A percentile compares a stretch with the other conserved stretches of the same genome.
Conservation (phyloP, 2,329 filamentous ascomycete species). For the Incumbomyces lentus region DNA sequence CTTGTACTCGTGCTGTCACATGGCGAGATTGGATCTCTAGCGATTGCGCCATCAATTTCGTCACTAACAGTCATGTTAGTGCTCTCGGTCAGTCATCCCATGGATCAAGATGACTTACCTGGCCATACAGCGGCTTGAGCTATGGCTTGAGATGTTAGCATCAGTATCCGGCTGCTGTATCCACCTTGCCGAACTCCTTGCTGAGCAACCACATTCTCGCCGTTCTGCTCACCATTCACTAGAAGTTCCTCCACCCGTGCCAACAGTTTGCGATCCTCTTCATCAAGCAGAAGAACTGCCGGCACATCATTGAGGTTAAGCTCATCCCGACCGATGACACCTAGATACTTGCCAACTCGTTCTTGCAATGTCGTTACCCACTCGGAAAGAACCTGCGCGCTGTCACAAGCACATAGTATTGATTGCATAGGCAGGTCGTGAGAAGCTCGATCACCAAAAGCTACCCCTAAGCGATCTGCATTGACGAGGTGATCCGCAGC, state of each 20-base stretch:
- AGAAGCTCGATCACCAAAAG: slow-evolving; percentile 73
- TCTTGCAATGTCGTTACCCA: slow-evolving; percentile 92
- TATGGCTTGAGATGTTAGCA: slow-evolving; percentile 75
- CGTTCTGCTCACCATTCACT: slow-evolving; percentile 63
- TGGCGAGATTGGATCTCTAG: slow-evolving; percentile 54
- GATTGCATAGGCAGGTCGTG: slow-evolving; percentile 82
- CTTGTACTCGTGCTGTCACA: slow-evolving; percentile 51
- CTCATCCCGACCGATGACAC: slow-evolving; percentile 72
- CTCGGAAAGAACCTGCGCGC: slow-evolving; percentile 83
- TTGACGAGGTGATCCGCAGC: slow-evolving; percentile 84
- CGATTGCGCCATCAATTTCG: slow-evolving; percentile 58
- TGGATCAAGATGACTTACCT: slow-evolving; percentile 44
- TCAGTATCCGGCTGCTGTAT: slow-evolving; percentile 73
- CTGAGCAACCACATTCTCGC: slow-evolving; percentile 22
- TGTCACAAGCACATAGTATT: slow-evolving; percentile 87
- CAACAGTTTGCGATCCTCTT: slow-evolving; percentile 79
- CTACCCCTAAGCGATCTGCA: slow-evolving; percentile 75
- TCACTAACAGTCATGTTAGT: slow-evolving; percentile 39
- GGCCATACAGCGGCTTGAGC: slow-evolving; percentile 89
- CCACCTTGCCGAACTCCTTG: slow-evolving; percentile 48
- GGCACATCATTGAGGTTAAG: slow-evolving; percentile 72
- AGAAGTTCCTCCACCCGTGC: slow-evolving; percentile 74
- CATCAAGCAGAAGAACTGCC: slow-evolving; percentile 79
- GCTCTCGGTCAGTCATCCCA: slow-evolving; percentile 2
- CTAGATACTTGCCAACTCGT: slow-evolving; percentile 79